phyloP scores from a whole-genome alignment of 1,284 basidiomycete genomes.

The Ganoderma sinense region DNA sequence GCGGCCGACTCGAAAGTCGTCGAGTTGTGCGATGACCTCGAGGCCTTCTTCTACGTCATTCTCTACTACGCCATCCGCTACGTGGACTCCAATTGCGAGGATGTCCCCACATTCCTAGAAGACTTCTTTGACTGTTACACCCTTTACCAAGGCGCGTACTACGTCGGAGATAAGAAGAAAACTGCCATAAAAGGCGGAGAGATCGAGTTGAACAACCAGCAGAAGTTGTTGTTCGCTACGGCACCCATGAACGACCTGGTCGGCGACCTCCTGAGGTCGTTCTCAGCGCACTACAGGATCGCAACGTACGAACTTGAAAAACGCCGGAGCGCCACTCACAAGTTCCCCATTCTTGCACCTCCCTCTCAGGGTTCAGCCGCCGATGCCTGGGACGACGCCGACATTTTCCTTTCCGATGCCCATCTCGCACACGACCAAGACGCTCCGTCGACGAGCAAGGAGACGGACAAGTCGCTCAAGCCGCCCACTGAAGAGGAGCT shows the following conservation, averaged over 20 bases:
- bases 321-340: too few species aligned
- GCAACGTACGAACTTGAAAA: too few species aligned
- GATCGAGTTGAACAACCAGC: neutral
- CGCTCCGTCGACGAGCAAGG: too few species aligned
- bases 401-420: too few species aligned
- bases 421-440: too few species aligned
- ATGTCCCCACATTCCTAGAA: neutral
- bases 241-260: too few species aligned
- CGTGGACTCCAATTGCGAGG: neutral
- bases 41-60: slow-evolving; percentile 13
- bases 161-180: neutral
- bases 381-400: too few species aligned
- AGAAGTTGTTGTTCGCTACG: too few species aligned
- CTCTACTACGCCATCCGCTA: neutral
- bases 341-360: too few species aligned
- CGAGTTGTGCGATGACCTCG: slow-evolving; percentile 6
- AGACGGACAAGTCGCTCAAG: neutral
- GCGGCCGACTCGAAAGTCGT: neutral
- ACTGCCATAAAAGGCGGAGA: neutral
- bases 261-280: too few species aligned
- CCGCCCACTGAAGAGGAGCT: neutral
- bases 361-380: too few species aligned
- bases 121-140: neutral
- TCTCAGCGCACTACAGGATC: too few species aligned
- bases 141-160: neutral